Conservation (phyloP, 352 stramenopile genomes). For the Phytophthora cactorum region DNA sequence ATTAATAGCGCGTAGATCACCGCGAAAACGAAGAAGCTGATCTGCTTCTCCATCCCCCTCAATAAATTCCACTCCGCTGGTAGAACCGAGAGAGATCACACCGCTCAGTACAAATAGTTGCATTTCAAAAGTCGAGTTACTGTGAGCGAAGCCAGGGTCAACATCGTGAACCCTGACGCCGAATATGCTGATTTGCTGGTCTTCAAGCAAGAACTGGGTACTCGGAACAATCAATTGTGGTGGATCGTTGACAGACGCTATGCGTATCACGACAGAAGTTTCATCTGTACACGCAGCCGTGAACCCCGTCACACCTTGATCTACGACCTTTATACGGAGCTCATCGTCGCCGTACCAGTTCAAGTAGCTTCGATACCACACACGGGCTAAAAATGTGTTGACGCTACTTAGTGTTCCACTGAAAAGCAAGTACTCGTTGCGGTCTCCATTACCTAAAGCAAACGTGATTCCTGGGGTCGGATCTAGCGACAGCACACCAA, state of each 20-base stretch:
- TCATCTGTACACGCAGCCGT: slow-evolving; percentile 43
- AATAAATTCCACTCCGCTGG: slow-evolving; percentile 37
- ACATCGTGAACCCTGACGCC: slow-evolving; percentile 68
- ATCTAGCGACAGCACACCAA: slow-evolving; percentile 59
- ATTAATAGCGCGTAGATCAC: slow-evolving; percentile 64
- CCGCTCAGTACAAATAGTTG: slow-evolving; percentile 65
- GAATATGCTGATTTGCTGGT: slow-evolving; percentile 70
- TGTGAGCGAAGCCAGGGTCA: slow-evolving; percentile 40
- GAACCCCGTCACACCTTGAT: slow-evolving; percentile 74
- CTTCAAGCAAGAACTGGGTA: slow-evolving; percentile 59
- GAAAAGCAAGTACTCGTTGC: slow-evolving; percentile 69
- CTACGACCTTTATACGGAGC: slow-evolving; percentile 57
- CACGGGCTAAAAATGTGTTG: slow-evolving; percentile 51
- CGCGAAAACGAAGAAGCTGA: slow-evolving; percentile 63
- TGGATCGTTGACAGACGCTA: slow-evolving; percentile 69
- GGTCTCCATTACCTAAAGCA: slow-evolving; percentile 48
- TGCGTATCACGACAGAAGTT: slow-evolving; percentile 39
- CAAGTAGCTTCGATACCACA: slow-evolving; percentile 67
- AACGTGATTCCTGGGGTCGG: slow-evolving; percentile 72
- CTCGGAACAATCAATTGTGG: slow-evolving; percentile 61
- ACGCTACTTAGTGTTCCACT: slow-evolving; percentile 66
- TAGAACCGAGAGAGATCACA: slow-evolving; percentile 45
- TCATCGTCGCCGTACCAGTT: slow-evolving; percentile 81
- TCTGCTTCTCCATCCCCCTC: slow-evolving; percentile 62
- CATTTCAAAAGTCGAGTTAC: slow-evolving; percentile 61